These are phyloP conservation scores for Gentiana dahurica DNA, from an alignment of 257 asterid genomes.

Conservation along the genomic window DNA sequence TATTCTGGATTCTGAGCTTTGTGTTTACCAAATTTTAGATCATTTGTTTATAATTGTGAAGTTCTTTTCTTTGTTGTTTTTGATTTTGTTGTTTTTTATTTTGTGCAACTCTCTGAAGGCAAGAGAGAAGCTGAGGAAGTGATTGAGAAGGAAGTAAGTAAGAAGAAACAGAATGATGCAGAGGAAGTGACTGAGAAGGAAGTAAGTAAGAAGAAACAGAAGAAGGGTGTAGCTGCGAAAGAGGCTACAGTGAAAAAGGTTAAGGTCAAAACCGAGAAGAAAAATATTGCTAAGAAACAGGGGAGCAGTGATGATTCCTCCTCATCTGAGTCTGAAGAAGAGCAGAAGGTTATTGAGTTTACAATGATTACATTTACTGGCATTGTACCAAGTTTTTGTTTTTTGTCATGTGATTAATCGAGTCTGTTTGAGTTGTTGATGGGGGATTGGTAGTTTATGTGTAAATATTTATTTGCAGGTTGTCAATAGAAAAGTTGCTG, in stretches of 20 bases:
- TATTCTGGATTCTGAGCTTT: neutral
- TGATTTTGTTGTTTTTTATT: too few relatives aligned
- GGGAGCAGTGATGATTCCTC: constrained; percentile 32
- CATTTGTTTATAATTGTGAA: neutral
- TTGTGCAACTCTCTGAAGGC: constrained; percentile 5
- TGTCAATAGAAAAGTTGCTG: constrained; percentile 5
- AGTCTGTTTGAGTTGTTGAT: too few relatives aligned
- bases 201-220: constrained; percentile 26
- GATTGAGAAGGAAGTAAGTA: constrained; percentile 21
- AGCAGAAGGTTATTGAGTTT: constrained; percentile 14
- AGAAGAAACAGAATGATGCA: constrained; percentile 25
- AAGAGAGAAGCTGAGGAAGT: constrained; percentile 38
- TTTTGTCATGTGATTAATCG: too few relatives aligned
- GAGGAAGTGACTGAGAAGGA: constrained; percentile 24
- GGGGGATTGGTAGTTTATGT: neutral
- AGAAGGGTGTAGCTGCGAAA: constrained; percentile 20
- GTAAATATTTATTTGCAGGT: constrained; percentile 3
- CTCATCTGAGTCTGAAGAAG: constrained; percentile 23
- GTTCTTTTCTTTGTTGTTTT: neutral
- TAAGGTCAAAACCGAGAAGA: constrained; percentile 21
- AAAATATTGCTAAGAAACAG: constrained; percentile 15
- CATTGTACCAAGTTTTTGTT: neutral
- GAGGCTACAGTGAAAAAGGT: constrained; percentile 21
- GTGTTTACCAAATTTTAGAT: neutral
- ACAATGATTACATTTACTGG: neutral